Percentiles rank a stretch among this genome's conserved stretches.
phyloP scores from a whole-genome alignment of 2,329 filamentous ascomycete species.

The Cryoendolithus antarcticus region DNA sequence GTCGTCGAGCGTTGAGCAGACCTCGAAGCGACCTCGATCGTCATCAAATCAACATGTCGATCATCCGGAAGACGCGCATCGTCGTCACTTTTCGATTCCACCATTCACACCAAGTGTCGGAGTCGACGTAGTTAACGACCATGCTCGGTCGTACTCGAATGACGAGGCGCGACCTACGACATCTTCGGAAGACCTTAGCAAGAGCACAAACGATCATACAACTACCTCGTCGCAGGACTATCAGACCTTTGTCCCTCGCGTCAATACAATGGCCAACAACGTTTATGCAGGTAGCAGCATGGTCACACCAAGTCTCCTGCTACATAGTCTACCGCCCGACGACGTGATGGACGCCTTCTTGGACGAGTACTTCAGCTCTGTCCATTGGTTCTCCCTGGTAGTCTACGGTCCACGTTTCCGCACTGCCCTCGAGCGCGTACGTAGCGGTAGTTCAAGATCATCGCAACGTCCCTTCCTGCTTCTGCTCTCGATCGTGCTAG shows the following conservation, averaged over 20 bases:
- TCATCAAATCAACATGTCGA: no score
- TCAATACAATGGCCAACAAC: not conserved
- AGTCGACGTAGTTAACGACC: no score
- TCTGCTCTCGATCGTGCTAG: conserved; percentile 26
- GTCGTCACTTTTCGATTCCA: no score
- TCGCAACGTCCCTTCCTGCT: conserved; percentile 27
- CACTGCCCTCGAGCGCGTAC: conserved; percentile 19
- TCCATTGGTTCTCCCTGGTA: conserved; percentile 35
- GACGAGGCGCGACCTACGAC: no score
- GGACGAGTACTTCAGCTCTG: conserved; percentile 29
- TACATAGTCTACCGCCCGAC: conserved; percentile 19
- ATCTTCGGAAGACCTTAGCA: no score
- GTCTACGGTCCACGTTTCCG: conserved; percentile 32
- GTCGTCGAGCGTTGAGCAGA: not conserved
- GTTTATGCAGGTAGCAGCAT: not conserved
- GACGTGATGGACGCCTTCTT: conserved; percentile 22
- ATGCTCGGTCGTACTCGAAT: no score
- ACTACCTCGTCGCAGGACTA: no score
- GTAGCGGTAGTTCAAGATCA: conserved; percentile 23
- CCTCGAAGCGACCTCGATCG: no score
- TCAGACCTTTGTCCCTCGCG: not conserved
- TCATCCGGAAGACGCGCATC: no score
- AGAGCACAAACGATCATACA: no score
- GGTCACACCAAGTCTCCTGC: conserved; percentile 10
- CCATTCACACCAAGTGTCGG: no score